Evolutionary conservation across 176 grass and related monocot genomes (phyloP), one percentile per base, ranked within the genome.

Genomic region (Hordeum marinum): DNA sequence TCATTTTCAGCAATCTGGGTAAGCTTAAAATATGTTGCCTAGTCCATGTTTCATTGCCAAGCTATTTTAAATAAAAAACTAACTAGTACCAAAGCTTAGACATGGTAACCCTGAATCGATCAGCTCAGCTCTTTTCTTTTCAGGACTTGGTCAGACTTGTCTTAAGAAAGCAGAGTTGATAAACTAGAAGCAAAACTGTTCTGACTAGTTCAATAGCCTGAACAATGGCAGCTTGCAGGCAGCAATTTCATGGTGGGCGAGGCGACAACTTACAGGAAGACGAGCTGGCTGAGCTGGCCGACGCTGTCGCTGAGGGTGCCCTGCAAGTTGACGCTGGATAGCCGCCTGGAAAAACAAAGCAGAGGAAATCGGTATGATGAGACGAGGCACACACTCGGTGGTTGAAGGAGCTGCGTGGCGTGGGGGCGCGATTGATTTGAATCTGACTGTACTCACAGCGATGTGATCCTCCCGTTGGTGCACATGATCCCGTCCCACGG

Each of bases 401-500:
- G 32, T 9, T 7, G 18, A 48, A 21, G 23, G n/a, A 75, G 26
- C 9, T 9, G 37, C 26, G 8, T 34, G 43, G 43, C 37, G 24
- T 8, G 34, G 34, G 20, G 15, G 1, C 59, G 32, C 12, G 10
- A 3, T 32, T 20, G 35, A 10, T 70, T 24, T 2, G 58, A 11
- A 10, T 70, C 13, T 2, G 58, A 11, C 1, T 45, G 40, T 11
- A 82, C 90, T 92, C 73, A 92, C 90, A 92, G 73, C 72, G 72
- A 41, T 0, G 45, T 79, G 36, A 92, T 60, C 67, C 90, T 85
- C 18, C 45, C 82, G 83, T 26, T 27, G 72, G 8, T 63, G 83
- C 90, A 92, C 65, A 46, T 62, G 74, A 92, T 18, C 11, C 90
- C 90, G 79, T 79, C 90, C 90, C 90, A 92, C 1, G 3, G 36